Base-by-base conservation (phyloP, 2,329 filamentous ascomycete genomes). In the Magnaporthiopsis rhizophila region DNA sequence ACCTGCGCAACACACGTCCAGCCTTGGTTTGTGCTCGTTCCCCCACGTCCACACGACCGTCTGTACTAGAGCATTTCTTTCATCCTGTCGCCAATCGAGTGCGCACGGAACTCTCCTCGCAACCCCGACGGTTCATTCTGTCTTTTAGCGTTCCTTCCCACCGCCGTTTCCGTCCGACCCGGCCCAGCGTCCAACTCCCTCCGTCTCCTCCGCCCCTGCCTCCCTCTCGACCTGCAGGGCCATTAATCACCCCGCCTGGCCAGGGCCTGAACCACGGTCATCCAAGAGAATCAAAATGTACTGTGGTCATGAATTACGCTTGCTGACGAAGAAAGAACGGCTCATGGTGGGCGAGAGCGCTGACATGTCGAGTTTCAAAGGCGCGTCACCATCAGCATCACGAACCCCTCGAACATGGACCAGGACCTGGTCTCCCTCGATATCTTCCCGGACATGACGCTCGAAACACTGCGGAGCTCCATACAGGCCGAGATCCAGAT, bases 331-430 rank as follows among this genome's bases (percentile, higher is more conserved):
- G 18, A 18, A n/a, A 50, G 28, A 30, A 30, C 28, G 28, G 28
- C 60, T 36, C 21, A n/a, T 18, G 8, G 24, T 13, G 36, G n/a
- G 8, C 26, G 36, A 26, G 59, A 45, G 24, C 12, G 60, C 60
- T 61, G 26, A 61, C 36, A 24, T 61, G 26, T 26, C 50, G 60
- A 45, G 24, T n/a, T 50, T 61, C 24, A 38, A 97, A 97, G 92
- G 92, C 90, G 88, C 77, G 89, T 96, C 78, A 95, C 92, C 63
- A 86, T 97, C 76, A 91, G 86, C 76, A 90, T 96, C 74, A 89
- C 89, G 73, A 89, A 89, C 69, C 86, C 89, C 68, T 3, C 90
- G 74, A 81, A 86, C 68, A 79, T 79, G 73, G 89, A 92, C 74
- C 85, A 88, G 68, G 90, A 92, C 72, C 84, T 96, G 72, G 82